Evolutionary conservation across 1,284 basidiomycete species (phyloP), one percentile per base, ranked within the genome.

Genomic region (Kwoniella shivajii): DNA sequence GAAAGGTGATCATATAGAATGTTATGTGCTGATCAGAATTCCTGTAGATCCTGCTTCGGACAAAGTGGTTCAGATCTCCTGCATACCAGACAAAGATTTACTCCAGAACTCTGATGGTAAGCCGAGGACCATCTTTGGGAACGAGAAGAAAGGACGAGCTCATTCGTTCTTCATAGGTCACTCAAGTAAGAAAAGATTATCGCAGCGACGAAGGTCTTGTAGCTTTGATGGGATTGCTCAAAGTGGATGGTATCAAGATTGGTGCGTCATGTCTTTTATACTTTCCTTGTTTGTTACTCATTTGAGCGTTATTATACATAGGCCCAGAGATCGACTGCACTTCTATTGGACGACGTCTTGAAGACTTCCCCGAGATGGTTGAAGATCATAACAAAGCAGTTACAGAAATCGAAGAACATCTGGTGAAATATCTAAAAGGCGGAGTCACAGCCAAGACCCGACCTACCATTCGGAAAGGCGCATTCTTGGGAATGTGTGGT

Each of bases 361-460:
- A 73, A 29, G 71, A 79, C 57, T 79, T 79, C 54, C 78, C 78
- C 3, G 63, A 72, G 10, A 63, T 79, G 58, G 74, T 79, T 20
- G 71, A 92, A 48, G 86, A 86, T 63, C 92, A 96, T 79, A 93
- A 94, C 76, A 79, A 88, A 48, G 87, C 89, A 13, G 92, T 97
- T 14, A 82, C 86, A 45, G 86, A 92, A 59, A 84, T 96, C 38
- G 93, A 97, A 72, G 79, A 83, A 41, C 82, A 89, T 29, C 82
- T 96, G 14, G 91, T 94, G 44, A 86, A 84, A 63, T 94, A 94
- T 73, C 83, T 95, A 56, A 89, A 91, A 68, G 85, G 83, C 18
- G 88, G 88, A 7, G 84, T 84, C 66, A 79, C 90, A 37, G 87
- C 82, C 24, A 82, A 85, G 61, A 87, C 87, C 59, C 81, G 92